Evolutionary conservation across 495 filamentous ascomycete species (phyloP), one percentile per base, ranked within the genome.

Genomic region (Penicillium angulare): DNA sequence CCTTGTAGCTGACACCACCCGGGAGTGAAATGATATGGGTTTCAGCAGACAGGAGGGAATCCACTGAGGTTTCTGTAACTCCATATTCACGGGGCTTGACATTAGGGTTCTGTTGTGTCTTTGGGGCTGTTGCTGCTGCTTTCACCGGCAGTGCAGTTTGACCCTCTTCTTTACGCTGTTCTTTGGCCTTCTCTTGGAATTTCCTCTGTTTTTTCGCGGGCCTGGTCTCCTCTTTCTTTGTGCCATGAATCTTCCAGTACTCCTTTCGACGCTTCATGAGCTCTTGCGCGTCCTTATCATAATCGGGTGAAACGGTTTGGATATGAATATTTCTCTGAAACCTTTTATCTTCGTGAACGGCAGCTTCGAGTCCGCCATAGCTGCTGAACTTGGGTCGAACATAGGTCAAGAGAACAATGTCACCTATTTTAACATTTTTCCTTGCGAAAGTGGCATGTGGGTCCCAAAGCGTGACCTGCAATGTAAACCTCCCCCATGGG

Each of bases 381-480:
- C 77, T 76, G 26, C 47, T 48, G 24, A 26, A 20, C 43, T 87
- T 92, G 54, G 91, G 75, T 21, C 82, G 84, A 15, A 92, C 80
- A 61, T 96, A 95, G 26, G 73, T 74, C 7, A 98, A 63, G 1
- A 64, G 59, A 10, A 96, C 69, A 68, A 89, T 82, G 18, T 82
- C 65, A 2, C 79, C 80, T 27, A 74, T 69, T 2, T 76, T 69
- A 29, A 95, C 69, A 7, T 83, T 63, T 1, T 70, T 54, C n/a
- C 73, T 74, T 10, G 82, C 76, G 57, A 69, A 82, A 5, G 52
- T 43, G 2, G 86, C 82, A 64, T 97, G 88, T 0, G 80, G 79
- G 39, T 85, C 81, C 67, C 77, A 95, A 10, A 89, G 71, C 6
- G 85, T 86, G 23, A 96, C 65, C 51, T 85, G 84, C 16, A 98